A percentile compares a stretch with the other conserved stretches of the same genome.
Conservation (phyloP, 2,329 filamentous ascomycete genomes). For the Ilyonectria robusta region DNA sequence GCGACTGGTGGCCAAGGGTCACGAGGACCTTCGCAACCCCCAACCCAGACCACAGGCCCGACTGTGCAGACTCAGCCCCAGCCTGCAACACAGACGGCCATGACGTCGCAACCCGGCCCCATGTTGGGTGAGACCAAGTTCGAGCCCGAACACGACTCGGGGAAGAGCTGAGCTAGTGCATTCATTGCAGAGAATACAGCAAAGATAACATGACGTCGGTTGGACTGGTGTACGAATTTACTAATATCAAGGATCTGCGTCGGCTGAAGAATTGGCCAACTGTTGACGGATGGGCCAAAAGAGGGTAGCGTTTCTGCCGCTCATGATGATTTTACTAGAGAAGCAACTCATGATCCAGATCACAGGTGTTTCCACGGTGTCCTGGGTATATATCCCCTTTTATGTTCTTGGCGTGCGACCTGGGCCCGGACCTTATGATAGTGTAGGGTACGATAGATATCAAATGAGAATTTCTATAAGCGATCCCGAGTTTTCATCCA, state of each 20-base stretch:
- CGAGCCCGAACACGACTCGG: slow-evolving; percentile 70
- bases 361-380: slow-evolving; percentile 20
- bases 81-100: slow-evolving; percentile 69
- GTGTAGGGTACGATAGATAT: slow-evolving; percentile 11
- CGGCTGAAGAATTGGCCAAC: slow-evolving; percentile 12
- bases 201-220: slow-evolving; percentile 9
- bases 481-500: not conserved
- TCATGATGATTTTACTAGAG: slow-evolving; percentile 33
- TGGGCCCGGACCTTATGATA: slow-evolving; percentile 4
- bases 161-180: slow-evolving; percentile 45
- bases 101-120: slow-evolving; percentile 67
- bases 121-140: slow-evolving; percentile 81
- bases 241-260: slow-evolving; percentile 26
- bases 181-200: slow-evolving; percentile 14
- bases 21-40: slow-evolving; percentile 50
- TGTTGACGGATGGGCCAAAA: slow-evolving; percentile 22
- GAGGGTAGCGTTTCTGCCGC: slow-evolving; percentile 22
- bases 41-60: slow-evolving; percentile 63
- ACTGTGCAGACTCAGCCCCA: slow-evolving; percentile 71
- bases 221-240: slow-evolving; percentile 37
- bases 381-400: slow-evolving; percentile 14
- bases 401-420: slow-evolving; percentile 7
- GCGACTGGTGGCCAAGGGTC: slow-evolving; percentile 70
- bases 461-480: slow-evolving; percentile 1
- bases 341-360: slow-evolving; percentile 27